Percentiles rank a stretch among this genome's conserved stretches.
These are phyloP conservation scores for Solanum appendiculatum DNA, from an alignment of 257 asterid species.

Conservation along the genomic window DNA sequence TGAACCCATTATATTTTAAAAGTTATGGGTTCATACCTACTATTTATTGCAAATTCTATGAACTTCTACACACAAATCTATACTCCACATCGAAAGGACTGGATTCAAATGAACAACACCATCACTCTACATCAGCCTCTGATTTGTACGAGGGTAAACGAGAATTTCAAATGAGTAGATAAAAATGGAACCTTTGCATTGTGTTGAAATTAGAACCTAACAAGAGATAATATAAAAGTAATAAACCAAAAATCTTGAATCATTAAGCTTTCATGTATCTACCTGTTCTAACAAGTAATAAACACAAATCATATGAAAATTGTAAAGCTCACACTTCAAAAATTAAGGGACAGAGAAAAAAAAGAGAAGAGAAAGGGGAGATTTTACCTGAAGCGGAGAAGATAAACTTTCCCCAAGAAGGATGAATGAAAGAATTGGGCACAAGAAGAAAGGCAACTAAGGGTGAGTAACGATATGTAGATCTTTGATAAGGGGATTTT, in stretches of 20 bases:
- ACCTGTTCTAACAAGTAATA: neutral
- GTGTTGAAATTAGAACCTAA: neutral
- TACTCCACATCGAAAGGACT: too few species aligned
- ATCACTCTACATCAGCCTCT: too few species aligned
- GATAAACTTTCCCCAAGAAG: conserved; percentile 63
- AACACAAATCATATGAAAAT: neutral
- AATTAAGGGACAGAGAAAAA: neutral
- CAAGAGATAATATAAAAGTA: neutral
- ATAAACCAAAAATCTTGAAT: neutral
- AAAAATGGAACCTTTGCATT: neutral
- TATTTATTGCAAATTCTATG: too few species aligned
- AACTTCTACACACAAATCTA: too few species aligned
- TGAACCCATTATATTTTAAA: too few species aligned
- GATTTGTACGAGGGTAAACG: neutral
- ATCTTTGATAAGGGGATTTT: conserved; percentile 80
- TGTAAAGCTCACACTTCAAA: neutral
- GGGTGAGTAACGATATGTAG: conserved; percentile 94
- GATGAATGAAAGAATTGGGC: conserved; percentile 76
- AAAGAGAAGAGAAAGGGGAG: conserved; percentile 36
- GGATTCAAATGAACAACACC: too few species aligned
- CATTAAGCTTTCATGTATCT: neutral
- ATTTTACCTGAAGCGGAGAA: conserved; percentile 52
- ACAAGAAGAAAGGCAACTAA: conserved; percentile 65
- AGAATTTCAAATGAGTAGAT: neutral
- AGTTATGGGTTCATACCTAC: too few species aligned